phyloP scores from a whole-genome alignment of 1,139 yeast species.

The Hansenula anomala region DNA sequence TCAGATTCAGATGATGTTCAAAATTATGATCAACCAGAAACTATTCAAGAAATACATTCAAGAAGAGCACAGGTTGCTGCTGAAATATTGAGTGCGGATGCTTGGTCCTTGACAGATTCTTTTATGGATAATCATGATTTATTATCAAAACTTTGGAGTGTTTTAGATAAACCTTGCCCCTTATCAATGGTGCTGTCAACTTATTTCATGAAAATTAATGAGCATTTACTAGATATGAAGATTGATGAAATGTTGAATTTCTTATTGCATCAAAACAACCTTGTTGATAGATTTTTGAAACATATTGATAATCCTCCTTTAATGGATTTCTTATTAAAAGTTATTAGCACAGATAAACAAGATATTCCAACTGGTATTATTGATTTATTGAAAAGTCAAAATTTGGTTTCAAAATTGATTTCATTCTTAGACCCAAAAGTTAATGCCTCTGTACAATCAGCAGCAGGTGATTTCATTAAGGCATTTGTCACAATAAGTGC shows the following conservation, averaged over 20 bases:
- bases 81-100: constrained; percentile 86
- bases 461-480: constrained; percentile 92
- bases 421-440: constrained; percentile 47
- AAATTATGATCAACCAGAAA: constrained; percentile 30
- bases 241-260: constrained; percentile 72
- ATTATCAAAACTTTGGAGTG: constrained; percentile 70
- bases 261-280: constrained; percentile 42
- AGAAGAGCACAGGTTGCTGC: constrained; percentile 85
- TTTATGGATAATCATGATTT: constrained; percentile 72
- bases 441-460: constrained; percentile 72
- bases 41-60: constrained; percentile 49
- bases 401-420: constrained; percentile 47
- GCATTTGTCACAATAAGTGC: constrained; percentile 93
- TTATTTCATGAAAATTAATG: constrained; percentile 91
- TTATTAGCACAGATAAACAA: constrained; percentile 62
- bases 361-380: constrained; percentile 61
- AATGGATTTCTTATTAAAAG: constrained; percentile 68
- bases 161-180: constrained; percentile 61
- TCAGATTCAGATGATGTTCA: constrained; percentile 27
- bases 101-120: constrained; percentile 91
- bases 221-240: constrained; percentile 87
- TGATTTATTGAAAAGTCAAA: constrained; percentile 46
- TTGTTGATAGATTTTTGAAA: constrained; percentile 51
- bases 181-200: constrained; percentile 76
- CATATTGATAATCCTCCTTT: constrained; percentile 62